A percentile compares a stretch with the other conserved stretches of the same genome.
phyloP scores from a whole-genome alignment of 2,329 filamentous ascomycete species.

The Aciculosporium take region DNA sequence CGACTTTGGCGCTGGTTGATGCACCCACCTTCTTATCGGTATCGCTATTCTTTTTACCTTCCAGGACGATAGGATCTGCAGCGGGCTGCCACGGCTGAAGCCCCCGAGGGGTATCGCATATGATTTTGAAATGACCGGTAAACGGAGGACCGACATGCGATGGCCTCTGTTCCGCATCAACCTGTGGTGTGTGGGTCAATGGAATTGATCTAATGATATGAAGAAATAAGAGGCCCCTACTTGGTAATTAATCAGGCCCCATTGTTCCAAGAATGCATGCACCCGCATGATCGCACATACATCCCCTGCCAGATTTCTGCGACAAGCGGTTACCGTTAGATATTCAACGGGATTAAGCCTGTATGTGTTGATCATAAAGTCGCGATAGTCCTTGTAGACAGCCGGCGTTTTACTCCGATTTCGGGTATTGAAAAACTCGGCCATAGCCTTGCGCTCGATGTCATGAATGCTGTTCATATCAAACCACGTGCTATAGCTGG shows the following conservation, averaged over 20 bases:
- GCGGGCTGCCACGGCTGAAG: slow-evolving; percentile 91
- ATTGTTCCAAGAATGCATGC: slow-evolving; percentile 94
- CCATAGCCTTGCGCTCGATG: slow-evolving; percentile 86
- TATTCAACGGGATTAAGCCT: slow-evolving; percentile 92
- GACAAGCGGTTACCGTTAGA: slow-evolving; percentile 88
- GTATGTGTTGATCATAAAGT: slow-evolving; percentile 99
- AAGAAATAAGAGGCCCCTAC: slow-evolving; percentile 30
- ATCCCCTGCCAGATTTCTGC: slow-evolving; percentile 87
- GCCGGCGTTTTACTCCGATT: slow-evolving; percentile 96
- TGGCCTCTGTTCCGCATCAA: slow-evolving; percentile 87
- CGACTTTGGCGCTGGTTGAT: slow-evolving; percentile 54
- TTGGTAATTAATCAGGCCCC: slow-evolving; percentile 98
- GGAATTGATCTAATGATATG: not conserved
- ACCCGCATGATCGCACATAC: slow-evolving; percentile 99
- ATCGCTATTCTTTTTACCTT: slow-evolving; percentile 45
- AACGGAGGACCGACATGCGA: slow-evolving; percentile 94
- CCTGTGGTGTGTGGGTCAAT: slow-evolving; percentile 37
- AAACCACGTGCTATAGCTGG: slow-evolving; percentile 97
- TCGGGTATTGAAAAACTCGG: slow-evolving; percentile 96
- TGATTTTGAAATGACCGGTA: slow-evolving; percentile 92
- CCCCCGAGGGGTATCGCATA: slow-evolving; percentile 87
- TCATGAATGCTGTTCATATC: slow-evolving; percentile 89
- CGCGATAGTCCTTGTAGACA: slow-evolving; percentile 96
- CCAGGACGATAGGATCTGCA: slow-evolving; percentile 53
- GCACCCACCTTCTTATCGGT: slow-evolving; percentile 64